Conservation (phyloP, 108 stramenopile species). For the Nitzschia sp. region DNA sequence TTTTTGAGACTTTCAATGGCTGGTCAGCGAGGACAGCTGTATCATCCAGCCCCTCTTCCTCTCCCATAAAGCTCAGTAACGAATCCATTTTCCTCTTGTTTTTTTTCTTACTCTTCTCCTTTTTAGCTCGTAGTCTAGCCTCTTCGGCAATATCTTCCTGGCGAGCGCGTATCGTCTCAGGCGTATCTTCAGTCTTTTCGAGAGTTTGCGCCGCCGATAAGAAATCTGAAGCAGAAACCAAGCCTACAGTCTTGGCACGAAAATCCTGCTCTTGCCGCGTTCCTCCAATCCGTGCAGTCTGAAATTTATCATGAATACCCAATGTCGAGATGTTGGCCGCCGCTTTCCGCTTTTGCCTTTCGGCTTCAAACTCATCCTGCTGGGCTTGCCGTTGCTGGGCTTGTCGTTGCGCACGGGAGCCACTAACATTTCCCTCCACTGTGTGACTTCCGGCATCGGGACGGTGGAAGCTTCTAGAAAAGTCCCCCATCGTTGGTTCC, state of each 20-base stretch:
- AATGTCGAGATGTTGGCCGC: slow-evolving; percentile 40
- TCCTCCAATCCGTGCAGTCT: slow-evolving; percentile 33
- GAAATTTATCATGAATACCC: slow-evolving; percentile 28
- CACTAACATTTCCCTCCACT: slow-evolving; percentile 87
- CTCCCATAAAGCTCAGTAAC: slow-evolving; percentile 70
- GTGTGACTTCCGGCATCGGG: slow-evolving; percentile 82
- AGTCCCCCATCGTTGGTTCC: slow-evolving; percentile 70
- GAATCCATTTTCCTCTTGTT: slow-evolving; percentile 68
- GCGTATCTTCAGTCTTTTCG: slow-evolving; percentile 22
- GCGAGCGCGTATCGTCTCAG: not conserved
- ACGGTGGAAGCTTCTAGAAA: slow-evolving; percentile 73
- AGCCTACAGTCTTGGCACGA: slow-evolving; percentile 71
- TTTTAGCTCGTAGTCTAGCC: slow-evolving; percentile 31
- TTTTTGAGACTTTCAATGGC: slow-evolving; percentile 42
- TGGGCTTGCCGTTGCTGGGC: slow-evolving; percentile 71
- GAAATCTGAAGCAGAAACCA: slow-evolving; percentile 88
- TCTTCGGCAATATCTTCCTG: slow-evolving; percentile 10
- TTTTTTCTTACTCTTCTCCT: slow-evolving; percentile 61
- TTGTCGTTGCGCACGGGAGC: slow-evolving; percentile 72
- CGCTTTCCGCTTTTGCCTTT: slow-evolving; percentile 34
- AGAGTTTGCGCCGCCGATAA: slow-evolving; percentile 47
- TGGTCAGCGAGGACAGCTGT: slow-evolving; percentile 15
- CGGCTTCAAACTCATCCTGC: slow-evolving; percentile 73
- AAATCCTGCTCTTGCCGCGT: slow-evolving; percentile 57
- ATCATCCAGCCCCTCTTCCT: slow-evolving; percentile 41